phyloP scores from a whole-genome alignment of 2,329 filamentous ascomycete species.

The Blumeria hordei region DNA sequence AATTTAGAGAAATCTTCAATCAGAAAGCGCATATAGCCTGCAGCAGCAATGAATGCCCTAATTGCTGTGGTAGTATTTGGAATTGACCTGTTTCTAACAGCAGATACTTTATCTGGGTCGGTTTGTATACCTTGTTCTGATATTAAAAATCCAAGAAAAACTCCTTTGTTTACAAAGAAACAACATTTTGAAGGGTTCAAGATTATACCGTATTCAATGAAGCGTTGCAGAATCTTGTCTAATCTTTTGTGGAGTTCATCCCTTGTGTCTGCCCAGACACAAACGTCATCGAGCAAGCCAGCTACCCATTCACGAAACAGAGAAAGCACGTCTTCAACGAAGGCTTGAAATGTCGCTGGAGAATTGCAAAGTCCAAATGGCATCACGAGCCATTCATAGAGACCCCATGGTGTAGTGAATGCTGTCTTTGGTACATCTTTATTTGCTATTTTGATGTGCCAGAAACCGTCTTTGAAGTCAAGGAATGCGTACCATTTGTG shows the following conservation, averaged over 20 bases:
- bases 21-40: not conserved
- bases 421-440: not conserved
- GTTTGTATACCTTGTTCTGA: not conserved
- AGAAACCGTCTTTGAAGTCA: not conserved
- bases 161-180: not conserved
- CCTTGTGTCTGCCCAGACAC: not conserved
- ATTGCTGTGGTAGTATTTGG: not conserved
- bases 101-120: not conserved
- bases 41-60: not conserved
- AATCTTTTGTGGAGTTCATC: not conserved
- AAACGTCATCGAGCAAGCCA: not conserved
- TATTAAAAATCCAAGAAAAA: not conserved
- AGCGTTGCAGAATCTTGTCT: not conserved
- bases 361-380: slow-evolving; percentile 2
- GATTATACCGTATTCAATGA: not conserved
- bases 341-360: slow-evolving; percentile 1
- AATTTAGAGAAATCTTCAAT: not conserved
- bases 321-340: not conserved
- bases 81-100: not conserved
- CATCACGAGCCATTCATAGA: slow-evolving; percentile 1
- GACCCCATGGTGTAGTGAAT: not conserved
- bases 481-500: not conserved
- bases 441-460: not conserved
- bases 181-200: not conserved
- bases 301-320: not conserved